Evolutionary conservation across 345 rosid genomes (phyloP).

Genomic region (Populus euphratica): DNA sequence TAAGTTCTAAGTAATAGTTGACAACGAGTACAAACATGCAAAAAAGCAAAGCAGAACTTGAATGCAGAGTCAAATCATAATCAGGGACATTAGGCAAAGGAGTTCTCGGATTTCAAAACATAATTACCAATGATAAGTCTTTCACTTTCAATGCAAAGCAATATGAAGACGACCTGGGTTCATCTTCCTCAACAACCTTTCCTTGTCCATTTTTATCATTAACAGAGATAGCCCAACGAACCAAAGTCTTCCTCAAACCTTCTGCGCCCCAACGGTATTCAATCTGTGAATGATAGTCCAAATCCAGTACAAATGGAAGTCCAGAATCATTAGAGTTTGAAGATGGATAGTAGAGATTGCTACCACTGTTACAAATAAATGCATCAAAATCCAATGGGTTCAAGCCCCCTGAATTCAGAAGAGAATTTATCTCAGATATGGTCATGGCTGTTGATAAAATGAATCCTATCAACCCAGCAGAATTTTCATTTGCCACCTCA

Average conservation of each 20-base stretch:
- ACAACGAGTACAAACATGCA: neutral
- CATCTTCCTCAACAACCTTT: constrained; percentile 17
- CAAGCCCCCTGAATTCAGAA: constrained; percentile 16
- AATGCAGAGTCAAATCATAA: neutral
- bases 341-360: constrained; percentile 24
- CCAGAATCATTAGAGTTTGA: constrained; percentile 2
- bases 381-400: constrained; percentile 23
- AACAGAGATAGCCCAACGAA: constrained; percentile 25
- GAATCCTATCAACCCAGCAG: constrained; percentile 15
- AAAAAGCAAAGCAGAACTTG: neutral
- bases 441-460: constrained; percentile 22
- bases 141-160: constrained; percentile 22
- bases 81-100: too few species aligned
- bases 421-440: constrained; percentile 19
- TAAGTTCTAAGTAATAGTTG: neutral
- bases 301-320: constrained; percentile 15
- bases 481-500: constrained; percentile 9
- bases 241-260: constrained; percentile 25
- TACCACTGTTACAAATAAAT: constrained; percentile 27
- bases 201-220: constrained; percentile 16
- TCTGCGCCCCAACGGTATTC: constrained; percentile 27
- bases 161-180: constrained; percentile 4
- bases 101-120: too few species aligned
- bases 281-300: constrained; percentile 20
- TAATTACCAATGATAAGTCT: constrained; percentile 17